These are phyloP conservation scores for Chimonanthus praecox DNA, from an alignment of 164 flowering plant genomes.

Conservation along the genomic window DNA sequence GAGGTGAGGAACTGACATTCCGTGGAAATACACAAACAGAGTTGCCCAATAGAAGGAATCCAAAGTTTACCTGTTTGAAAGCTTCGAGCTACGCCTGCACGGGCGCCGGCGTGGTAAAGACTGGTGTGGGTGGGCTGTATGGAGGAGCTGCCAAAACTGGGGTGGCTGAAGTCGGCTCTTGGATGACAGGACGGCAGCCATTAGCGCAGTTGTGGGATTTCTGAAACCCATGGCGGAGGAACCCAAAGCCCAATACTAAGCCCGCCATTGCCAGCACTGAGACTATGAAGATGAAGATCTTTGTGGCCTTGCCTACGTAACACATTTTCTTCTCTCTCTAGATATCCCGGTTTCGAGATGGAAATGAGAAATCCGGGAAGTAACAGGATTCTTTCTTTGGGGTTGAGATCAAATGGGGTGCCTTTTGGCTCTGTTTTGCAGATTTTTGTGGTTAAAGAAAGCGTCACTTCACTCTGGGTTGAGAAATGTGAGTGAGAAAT, in stretches of 20 bases:
- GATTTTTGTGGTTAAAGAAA: not conserved
- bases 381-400: not conserved
- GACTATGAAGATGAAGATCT: constrained; percentile 85
- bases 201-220: constrained; percentile 43
- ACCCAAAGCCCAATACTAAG: constrained; percentile 52
- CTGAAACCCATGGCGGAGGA: constrained; percentile 30
- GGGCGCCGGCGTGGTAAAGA: too few relatives aligned
- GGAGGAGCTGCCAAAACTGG: not conserved
- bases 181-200: constrained; percentile 19
- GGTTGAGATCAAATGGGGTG: not conserved
- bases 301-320: constrained; percentile 91
- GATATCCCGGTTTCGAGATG: not conserved
- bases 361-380: not conserved
- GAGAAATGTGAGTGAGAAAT: not conserved
- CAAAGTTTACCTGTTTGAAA: too few relatives aligned
- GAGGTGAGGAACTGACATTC: too few relatives aligned
- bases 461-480: not conserved
- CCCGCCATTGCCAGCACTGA: constrained; percentile 48
- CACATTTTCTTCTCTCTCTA: constrained; percentile 35
- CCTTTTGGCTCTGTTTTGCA: not conserved
- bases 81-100: too few relatives aligned
- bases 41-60: too few relatives aligned
- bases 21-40: too few relatives aligned
- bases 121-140: too few relatives aligned
- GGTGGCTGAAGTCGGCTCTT: constrained; percentile 17